Evolutionary conservation across 2,329 filamentous ascomycete species (phyloP), one percentile per base, ranked within the genome.

Genomic region (Torrubiellomyces zombiae): DNA sequence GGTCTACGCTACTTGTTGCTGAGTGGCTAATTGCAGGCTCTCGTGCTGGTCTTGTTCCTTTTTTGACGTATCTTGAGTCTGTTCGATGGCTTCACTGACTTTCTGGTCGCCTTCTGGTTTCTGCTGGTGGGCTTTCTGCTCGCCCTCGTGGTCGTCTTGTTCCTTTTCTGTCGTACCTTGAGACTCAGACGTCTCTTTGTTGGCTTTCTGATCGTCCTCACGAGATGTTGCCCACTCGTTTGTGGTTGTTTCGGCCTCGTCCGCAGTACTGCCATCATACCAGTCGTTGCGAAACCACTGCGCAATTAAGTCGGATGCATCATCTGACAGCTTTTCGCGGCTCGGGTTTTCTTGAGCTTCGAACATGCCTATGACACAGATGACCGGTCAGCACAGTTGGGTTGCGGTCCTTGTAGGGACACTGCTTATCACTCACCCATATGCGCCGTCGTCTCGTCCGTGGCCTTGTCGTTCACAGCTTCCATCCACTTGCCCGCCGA

Each of bases 381-480:
- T 26, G 19, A 21, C 26, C 20, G 17, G 29, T 40, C 13, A 39
- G 30, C 6, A 23, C n/a, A 6, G 8, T 8, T 10, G 9, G n/a
- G n/a, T n/a, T n/a, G n/a, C n/a, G n/a, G 7, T 9, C 21, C 7
- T 10, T 7, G n/a, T 15, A 23, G 7, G 14, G 12, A 23, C 22
- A 5, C 4, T 5, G 15, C 12, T 5, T 9, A 8, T n/a, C 6
- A 25, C 64, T 50, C 60, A 62, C 67, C 58, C 58, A 75, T 80
- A 50, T 95, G 89, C 15, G 86, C 86, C 33, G 56, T 56, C 1
- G 75, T 72, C 56, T 95, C 89, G 38, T 92, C 81, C 8, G 53
- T 56, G 1, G 77, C 81, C 39, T 67, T 70, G 31, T 91, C 74
- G 44, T 95, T 98, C 28, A 83, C 58, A 4, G 71, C 75, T 39